Evolutionary conservation across 345 rosid genomes (phyloP).

Genomic region (Gossypium bickii): DNA sequence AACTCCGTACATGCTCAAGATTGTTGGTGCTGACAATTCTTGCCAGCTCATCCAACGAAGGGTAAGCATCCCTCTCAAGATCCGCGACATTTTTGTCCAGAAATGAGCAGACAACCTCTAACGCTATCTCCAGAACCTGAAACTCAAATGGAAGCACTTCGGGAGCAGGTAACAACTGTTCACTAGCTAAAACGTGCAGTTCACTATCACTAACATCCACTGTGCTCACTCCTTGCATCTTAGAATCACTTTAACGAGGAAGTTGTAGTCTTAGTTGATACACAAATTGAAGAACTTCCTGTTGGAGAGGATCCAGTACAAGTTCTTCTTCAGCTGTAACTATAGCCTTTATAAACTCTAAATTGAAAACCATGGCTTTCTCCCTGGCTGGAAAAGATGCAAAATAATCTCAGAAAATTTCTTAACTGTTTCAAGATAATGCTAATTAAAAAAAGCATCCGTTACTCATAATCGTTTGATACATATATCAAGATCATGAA

Average conservation of each 20-base stretch:
- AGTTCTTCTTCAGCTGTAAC: conserved; percentile 66
- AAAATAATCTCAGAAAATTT: background rate
- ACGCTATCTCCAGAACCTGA: conserved; percentile 92
- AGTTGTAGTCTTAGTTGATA: conserved; percentile 63
- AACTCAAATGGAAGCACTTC: conserved; percentile 81
- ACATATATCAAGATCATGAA: background rate
- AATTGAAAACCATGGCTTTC: conserved; percentile 69
- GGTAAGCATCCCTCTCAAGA: conserved; percentile 82
- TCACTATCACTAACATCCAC: conserved; percentile 32
- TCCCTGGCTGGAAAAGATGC: conserved; percentile 45
- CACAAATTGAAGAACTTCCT: conserved; percentile 63
- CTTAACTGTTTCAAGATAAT: background rate
- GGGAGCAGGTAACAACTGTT: conserved; percentile 40
- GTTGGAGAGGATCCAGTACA: conserved; percentile 54
- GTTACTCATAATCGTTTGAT: background rate
- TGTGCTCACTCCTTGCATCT: conserved; percentile 32
- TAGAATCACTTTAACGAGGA: conserved; percentile 35
- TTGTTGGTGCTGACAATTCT: conserved; percentile 85
- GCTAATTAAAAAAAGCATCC: background rate
- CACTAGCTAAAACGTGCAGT: conserved; percentile 37
- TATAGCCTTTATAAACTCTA: conserved; percentile 65
- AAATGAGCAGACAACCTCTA: conserved; percentile 70
- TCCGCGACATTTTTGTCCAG: conserved; percentile 62
- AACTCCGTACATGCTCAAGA: conserved; percentile 84
- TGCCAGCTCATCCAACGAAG: conserved; percentile 83